Percentiles rank a stretch among this genome's conserved stretches.
Conservation (phyloP, 108 stramenopile genomes). For the Schizochytrium sp. region DNA sequence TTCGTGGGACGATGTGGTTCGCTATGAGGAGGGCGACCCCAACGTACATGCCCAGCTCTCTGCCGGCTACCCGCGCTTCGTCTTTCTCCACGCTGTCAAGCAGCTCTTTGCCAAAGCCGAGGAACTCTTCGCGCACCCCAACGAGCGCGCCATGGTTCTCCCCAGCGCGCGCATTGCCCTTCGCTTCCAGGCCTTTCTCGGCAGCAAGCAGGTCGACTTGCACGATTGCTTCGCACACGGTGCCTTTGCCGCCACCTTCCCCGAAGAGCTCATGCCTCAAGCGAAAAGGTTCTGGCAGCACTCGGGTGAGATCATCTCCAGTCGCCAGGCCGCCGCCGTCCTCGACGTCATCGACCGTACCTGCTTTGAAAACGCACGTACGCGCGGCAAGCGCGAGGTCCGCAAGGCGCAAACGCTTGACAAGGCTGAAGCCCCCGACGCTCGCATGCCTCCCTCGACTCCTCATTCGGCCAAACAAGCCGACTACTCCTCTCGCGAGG, state of each 20-base stretch:
- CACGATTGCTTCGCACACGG: neutral
- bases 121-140: neutral
- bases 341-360: neutral
- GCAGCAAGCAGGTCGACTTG: neutral
- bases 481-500: neutral
- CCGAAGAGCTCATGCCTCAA: neutral
- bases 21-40: neutral
- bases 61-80: slow-evolving; percentile 3
- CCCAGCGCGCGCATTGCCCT: neutral
- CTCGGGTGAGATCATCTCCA: neutral
- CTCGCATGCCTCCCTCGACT: neutral
- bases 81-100: slow-evolving; percentile 5
- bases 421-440: neutral
- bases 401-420: neutral
- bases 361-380: neutral
- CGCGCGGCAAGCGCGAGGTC: neutral
- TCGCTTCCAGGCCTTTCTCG: neutral
- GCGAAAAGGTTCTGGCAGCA: slow-evolving; percentile 7
- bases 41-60: neutral
- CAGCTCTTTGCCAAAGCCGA: slow-evolving; percentile 11
- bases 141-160: neutral
- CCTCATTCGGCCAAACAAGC: neutral
- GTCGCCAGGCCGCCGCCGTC: slow-evolving; percentile 3
- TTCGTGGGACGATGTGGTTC: neutral
- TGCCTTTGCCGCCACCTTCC: neutral